Base-by-base conservation (phyloP, 1,284 basidiomycete species). In the Ganoderma resinaceum region DNA sequence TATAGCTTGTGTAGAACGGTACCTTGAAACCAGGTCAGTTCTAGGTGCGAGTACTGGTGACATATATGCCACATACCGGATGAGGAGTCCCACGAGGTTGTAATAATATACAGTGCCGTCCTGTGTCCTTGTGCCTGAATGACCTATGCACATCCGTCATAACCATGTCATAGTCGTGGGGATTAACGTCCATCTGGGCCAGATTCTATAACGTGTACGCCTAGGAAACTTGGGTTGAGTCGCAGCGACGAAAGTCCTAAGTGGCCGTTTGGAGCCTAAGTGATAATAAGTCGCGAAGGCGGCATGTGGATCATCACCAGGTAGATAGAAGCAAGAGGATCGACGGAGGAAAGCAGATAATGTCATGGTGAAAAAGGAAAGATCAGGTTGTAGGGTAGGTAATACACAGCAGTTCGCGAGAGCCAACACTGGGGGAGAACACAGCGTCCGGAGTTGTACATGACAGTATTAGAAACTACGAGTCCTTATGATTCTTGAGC, bases 301-400 rank as follows among this genome's bases (percentile, higher is more conserved):
- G 49, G 49, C 8, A 26, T 18, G 53, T 9, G 53, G 53, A n/a
- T 57, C 29, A 33, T 35, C 55, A 35, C 20, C 26, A 57, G 33
- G 11, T n/a, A 23, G 9, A 37, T 2, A 2, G 18, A 3, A 18
- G 11, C 6, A 11, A 23, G 20, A 8, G 18, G 8, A 35, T n/a
- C n/a, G 5, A 37, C 14, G 55, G 55, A 16, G 33, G 20, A 14
- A n/a, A n/a, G 33, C 20, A 37, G 33, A 33, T 37, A n/a, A 33
- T 31, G 52, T 20, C 29, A 55, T 31, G 16, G 20, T 55, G 53
- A 55, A 29, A 33, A 31, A 31, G 53, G 33, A 37, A 20, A 49
- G 31, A 55, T 55, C 52, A 18, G 23, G 29, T 55, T 55, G 29
- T 55, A 55, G 12, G 20, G 55, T 58, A 58, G 55, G 55, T 58